Percentiles rank a stretch among this genome's conserved stretches.
Evolutionary conservation across 208 protist genomes (phyloP).

Genomic region (Acanthamoeba pearcei): DNA sequence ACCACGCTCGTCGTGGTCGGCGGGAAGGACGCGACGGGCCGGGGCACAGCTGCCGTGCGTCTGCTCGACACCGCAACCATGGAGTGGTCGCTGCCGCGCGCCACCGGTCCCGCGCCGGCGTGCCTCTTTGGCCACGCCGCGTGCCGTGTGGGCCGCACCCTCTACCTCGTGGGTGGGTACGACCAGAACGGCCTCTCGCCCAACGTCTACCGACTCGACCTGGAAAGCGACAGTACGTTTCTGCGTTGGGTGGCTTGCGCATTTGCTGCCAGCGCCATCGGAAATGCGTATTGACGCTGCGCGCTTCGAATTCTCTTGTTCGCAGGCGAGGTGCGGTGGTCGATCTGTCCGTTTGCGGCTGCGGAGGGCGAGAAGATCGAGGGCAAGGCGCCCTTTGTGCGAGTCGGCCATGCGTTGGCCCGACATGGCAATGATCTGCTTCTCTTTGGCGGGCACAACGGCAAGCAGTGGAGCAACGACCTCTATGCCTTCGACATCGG

Average conservation of each 20-base stretch:
- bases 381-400: not conserved
- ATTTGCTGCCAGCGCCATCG: not conserved
- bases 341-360: not conserved
- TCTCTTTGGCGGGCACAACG: conserved; percentile 20
- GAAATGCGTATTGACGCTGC: not conserved
- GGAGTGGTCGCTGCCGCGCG: not conserved
- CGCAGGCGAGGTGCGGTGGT: not conserved
- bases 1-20: not conserved
- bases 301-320: too few relatives aligned
- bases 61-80: not conserved
- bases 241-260: too few relatives aligned
- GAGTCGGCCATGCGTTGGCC: not conserved
- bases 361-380: not conserved
- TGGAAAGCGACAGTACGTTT: not conserved
- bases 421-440: not conserved
- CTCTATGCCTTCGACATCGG: not conserved
- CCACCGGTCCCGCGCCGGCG: not conserved
- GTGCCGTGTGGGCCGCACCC: not conserved
- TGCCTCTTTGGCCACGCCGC: conserved; percentile 1
- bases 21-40: not conserved
- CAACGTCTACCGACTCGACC: not conserved
- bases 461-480: conserved; percentile 11
- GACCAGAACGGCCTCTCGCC: not conserved
- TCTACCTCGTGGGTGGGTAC: not conserved
- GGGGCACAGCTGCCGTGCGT: not conserved